Conservation (phyloP, 1,284 basidiomycete genomes). For the Microbotryum scabiosae region DNA sequence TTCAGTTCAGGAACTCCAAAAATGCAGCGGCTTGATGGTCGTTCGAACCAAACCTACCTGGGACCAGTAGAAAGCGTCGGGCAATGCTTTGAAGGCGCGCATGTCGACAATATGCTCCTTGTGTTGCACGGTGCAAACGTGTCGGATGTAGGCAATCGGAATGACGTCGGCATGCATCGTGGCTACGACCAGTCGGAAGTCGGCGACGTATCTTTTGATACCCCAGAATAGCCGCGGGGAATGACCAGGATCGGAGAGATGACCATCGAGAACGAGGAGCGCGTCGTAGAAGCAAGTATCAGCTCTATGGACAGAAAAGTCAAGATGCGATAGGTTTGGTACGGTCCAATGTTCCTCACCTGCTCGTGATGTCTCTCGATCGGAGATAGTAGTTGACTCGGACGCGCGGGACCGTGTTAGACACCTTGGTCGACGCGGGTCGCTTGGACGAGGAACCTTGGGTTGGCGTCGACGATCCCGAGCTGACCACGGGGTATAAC, state of each 20-base stretch:
- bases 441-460: background rate
- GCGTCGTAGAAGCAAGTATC: no score
- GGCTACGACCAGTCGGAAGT: slow-evolving; percentile 32
- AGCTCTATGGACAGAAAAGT: background rate
- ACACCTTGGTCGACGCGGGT: background rate
- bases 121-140: slow-evolving; percentile 29
- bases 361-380: slow-evolving; percentile 33
- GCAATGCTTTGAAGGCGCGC: slow-evolving; percentile 24
- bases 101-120: slow-evolving; percentile 31
- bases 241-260: no score
- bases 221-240: no score
- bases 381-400: slow-evolving; percentile 34
- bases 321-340: background rate
- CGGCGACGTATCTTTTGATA: slow-evolving; percentile 18
- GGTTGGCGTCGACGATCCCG: background rate
- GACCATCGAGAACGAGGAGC: no score
- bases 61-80: slow-evolving; percentile 32
- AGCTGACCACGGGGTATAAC: slow-evolving; percentile 9
- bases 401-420: slow-evolving; percentile 16
- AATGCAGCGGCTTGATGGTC: no score
- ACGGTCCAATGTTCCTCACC: background rate
- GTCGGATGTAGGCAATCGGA: slow-evolving; percentile 26
- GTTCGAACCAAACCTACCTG: slow-evolving; percentile 21
- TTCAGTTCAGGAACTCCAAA: no score
- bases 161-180: slow-evolving; percentile 31